Evolutionary conservation across 176 grass and related monocot genomes (phyloP).

Genomic region (Juncus inflexus): DNA sequence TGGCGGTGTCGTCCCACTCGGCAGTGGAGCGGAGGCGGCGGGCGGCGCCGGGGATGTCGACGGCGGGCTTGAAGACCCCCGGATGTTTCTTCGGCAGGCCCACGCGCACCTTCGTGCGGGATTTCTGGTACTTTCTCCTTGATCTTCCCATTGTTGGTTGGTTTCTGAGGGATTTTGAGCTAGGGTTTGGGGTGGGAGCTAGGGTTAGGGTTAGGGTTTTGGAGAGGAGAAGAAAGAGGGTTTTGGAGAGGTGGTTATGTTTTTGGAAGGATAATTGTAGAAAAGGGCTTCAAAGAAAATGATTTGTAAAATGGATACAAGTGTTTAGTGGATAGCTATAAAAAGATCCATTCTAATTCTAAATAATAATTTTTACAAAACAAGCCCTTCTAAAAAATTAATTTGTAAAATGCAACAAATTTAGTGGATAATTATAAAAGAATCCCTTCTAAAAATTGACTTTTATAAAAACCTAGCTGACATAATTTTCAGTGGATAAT

Average conservation of each 20-base stretch:
- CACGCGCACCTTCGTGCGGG: conserved; percentile 65
- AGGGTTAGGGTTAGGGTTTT: conserved; percentile 10
- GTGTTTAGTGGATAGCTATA: too few species aligned
- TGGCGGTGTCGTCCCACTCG: conserved; percentile 72
- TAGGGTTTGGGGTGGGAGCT: not conserved
- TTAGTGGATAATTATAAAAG: too few species aligned
- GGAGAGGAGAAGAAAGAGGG: not conserved
- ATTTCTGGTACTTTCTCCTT: conserved; percentile 81
- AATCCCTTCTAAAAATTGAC: too few species aligned
- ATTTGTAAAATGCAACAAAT: too few species aligned
- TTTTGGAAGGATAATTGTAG: not conserved
- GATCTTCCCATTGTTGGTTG: conserved; percentile 55
- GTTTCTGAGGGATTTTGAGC: conserved; percentile 15
- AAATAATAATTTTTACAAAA: too few species aligned
- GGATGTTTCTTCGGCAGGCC: conserved; percentile 71
- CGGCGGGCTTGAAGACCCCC: conserved; percentile 62
- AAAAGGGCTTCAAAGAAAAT: too few species aligned
- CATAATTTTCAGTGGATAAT: too few species aligned
- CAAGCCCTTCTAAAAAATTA: too few species aligned
- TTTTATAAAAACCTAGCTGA: too few species aligned
- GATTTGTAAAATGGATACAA: too few species aligned
- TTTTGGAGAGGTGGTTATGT: not conserved
- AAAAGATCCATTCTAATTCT: too few species aligned
- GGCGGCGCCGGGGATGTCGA: conserved; percentile 61
- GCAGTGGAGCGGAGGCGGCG: conserved; percentile 13